A percentile compares a stretch with the other conserved stretches of the same genome.
phyloP scores from a whole-genome alignment of 1,139 yeast species.

The Nakaseomyces delphensis region DNA sequence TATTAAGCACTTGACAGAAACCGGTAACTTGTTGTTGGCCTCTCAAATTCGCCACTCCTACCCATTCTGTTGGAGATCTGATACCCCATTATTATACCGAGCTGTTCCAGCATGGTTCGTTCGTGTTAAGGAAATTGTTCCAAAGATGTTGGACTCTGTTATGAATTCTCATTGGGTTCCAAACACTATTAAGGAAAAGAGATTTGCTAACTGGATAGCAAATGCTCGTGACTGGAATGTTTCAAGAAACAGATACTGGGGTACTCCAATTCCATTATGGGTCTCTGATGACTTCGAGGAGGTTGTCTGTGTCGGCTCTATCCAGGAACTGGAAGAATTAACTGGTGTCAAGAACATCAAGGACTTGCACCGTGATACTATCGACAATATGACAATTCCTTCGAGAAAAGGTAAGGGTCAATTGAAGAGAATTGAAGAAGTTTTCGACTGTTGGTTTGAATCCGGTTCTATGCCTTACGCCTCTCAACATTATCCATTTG shows the following conservation, averaged over 20 bases:
- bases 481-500: conserved; percentile 94
- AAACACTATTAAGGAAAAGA: conserved; percentile 74
- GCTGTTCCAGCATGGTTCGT: conserved; percentile 99
- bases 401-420: conserved; percentile 84
- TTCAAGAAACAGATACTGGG: conserved; percentile 98
- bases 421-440: conserved; percentile 89
- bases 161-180: conserved; percentile 95
- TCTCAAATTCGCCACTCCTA: conserved; percentile 90
- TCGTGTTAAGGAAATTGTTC: conserved; percentile 75
- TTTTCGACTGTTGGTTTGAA: conserved; percentile 99
- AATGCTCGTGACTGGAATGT: conserved; percentile 99
- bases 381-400: conserved; percentile 88
- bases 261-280: conserved; percentile 98
- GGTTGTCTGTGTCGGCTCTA: conserved; percentile 85
- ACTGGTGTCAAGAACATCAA: conserved; percentile 75
- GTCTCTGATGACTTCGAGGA: conserved; percentile 89
- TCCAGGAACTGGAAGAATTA: conserved; percentile 73
- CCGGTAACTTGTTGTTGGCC: conserved; percentile 65
- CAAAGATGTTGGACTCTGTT: conserved; percentile 81
- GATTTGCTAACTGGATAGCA: conserved; percentile 95
- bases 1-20: conserved; percentile 71
- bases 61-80: conserved; percentile 99
- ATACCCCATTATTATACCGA: conserved; percentile 91
- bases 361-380: conserved; percentile 88
- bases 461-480: conserved; percentile 99